Conservation (phyloP, 2,329 filamentous ascomycete genomes). For the Ophiocordyceps australis region DNA sequence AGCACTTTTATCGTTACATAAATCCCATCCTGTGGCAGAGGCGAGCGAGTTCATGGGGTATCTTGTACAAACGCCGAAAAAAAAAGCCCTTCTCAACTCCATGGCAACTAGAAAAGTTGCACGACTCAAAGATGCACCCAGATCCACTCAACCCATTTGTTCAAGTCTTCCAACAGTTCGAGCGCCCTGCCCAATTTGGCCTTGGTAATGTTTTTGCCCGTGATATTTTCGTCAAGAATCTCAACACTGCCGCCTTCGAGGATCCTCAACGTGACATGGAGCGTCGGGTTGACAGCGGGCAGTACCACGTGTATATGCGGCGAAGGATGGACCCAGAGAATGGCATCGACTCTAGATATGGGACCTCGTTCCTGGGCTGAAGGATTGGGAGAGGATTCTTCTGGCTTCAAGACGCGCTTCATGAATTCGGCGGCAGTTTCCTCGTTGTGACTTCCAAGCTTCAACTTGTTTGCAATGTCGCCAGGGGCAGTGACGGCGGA, state of each 20-base stretch:
- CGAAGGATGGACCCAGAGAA: constrained; percentile 28
- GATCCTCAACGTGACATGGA: constrained; percentile 38
- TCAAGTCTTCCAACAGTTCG: constrained; percentile 31
- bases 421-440: constrained; percentile 14
- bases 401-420: constrained; percentile 10
- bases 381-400: background rate
- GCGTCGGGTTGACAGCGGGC: constrained; percentile 27
- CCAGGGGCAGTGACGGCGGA: constrained; percentile 1
- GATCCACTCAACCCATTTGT: constrained; percentile 35
- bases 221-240: constrained; percentile 36
- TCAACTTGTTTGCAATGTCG: constrained; percentile 1
- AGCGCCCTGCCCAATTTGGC: constrained; percentile 25
- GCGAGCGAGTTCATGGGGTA: too few species aligned
- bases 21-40: too few species aligned
- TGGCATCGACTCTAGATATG: constrained; percentile 37
- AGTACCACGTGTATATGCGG: constrained; percentile 34
- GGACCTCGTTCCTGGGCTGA: constrained; percentile 8
- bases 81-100: too few species aligned
- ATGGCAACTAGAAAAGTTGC: too few species aligned
- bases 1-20: too few species aligned
- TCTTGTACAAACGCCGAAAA: too few species aligned
- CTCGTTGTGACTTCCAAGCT: constrained; percentile 3
- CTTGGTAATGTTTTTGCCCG: constrained; percentile 9
- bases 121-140: constrained; percentile 19
- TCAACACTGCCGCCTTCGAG: constrained; percentile 39